Evolutionary conservation across 345 rosid genomes (phyloP), one percentile per base, ranked within the genome.

Genomic region (Eucalyptus victrix): DNA sequence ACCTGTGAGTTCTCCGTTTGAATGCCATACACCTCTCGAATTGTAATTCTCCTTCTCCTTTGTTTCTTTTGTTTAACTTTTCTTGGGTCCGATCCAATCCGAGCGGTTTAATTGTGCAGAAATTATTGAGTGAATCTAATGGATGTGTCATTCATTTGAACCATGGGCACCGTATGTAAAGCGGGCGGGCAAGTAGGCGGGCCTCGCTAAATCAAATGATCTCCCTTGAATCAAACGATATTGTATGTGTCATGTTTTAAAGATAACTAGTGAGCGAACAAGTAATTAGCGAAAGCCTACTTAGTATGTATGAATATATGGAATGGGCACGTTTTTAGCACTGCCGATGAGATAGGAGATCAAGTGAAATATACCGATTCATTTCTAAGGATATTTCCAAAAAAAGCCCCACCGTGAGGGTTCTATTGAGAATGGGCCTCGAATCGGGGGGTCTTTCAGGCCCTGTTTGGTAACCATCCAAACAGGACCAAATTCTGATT

Each of bases 151-250:
- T 69, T 9, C 80, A 69, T 69, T n/a, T 17, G 24, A 67, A 67
- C 42, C 24, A 11, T 0, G 2, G 21, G 40, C 12, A 15, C 40
- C 12, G 0, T n/a, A n/a, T 67, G 32, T 14, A 30, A 62, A 13
- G 69, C 0, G 24, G 24, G 56, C 10, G 1, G 56, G 10, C 19
- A 19, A 19, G 56, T 62, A 62, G 37, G 40, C 3, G 2, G 6
- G 11, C 76, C 76, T 65, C 3, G 11, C 76, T 65, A 65, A 65
- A 65, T 65, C 21, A 9, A 65, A n/a, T 2, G 76, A n/a, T 65
- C 76, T 15, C 37, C 9, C 19, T 9, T n/a, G 18, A 67, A 8
- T n/a, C 21, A 53, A 53, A 53, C 0, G 0, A 9, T n/a, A 67
- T n/a, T n/a, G 40, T 16, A 2, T 16, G 76, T 1, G 37, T 67